These are phyloP conservation scores for Chamaecyparis obtusa DNA, from an alignment of 75 land plant genomes.

Conservation along the genomic window DNA sequence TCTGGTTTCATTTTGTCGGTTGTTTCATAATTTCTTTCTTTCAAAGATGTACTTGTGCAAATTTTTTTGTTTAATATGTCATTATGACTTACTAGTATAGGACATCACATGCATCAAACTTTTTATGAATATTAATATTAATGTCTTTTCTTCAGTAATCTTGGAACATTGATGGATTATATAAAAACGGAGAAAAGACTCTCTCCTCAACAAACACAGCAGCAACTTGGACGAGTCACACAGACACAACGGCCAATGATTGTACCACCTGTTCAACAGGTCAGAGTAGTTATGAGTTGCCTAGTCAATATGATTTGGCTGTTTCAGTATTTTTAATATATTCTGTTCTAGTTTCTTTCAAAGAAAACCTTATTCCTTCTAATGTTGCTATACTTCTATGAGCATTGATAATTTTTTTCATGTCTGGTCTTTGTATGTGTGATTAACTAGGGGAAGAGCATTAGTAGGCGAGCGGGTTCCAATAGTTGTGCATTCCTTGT, in stretches of 20 bases:
- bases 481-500: no score
- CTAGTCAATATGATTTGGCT: background rate
- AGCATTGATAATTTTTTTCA: background rate
- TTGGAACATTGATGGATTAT: slow-evolving; percentile 41
- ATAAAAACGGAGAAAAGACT: slow-evolving; percentile 35
- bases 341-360: background rate
- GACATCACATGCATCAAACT: background rate
- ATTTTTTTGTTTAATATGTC: background rate
- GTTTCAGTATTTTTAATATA: background rate
- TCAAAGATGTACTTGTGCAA: background rate
- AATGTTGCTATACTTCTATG: background rate
- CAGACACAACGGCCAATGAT: slow-evolving; percentile 35
- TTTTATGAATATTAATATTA: background rate
- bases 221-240: slow-evolving; percentile 22
- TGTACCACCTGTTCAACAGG: slow-evolving; percentile 31
- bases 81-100: background rate
- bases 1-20: background rate
- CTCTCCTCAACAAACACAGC: slow-evolving; percentile 35
- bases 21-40: background rate
- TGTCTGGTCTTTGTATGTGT: background rate
- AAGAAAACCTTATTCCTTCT: background rate
- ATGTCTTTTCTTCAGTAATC: slow-evolving; percentile 29
- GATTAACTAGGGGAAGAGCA: no score
- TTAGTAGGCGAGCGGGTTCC: no score
- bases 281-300: slow-evolving; percentile 10